Conservation (phyloP, 441 rosid genomes). For the Kokia cookei region DNA sequence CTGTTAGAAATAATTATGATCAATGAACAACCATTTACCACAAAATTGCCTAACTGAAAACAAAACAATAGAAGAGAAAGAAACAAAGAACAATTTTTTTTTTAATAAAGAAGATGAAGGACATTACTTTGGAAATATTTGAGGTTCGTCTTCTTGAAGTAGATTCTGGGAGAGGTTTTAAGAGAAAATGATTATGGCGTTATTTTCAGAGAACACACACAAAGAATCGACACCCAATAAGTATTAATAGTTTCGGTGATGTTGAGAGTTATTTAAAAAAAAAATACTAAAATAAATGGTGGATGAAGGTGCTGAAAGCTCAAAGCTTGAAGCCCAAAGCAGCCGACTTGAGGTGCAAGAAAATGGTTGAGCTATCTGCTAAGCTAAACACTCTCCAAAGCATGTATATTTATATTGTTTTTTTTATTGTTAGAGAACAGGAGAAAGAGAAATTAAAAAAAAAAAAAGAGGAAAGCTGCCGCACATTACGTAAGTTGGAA, state of each 20-base stretch:
- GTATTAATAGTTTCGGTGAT: neutral
- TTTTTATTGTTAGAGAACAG: neutral
- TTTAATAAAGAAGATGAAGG: slow-evolving; percentile 4
- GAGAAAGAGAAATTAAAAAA: neutral
- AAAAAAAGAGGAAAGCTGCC: neutral
- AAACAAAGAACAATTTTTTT: neutral
- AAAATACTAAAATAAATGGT: neutral
- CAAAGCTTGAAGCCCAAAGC: neutral
- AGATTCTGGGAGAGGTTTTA: slow-evolving; percentile 16
- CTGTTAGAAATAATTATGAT: neutral
- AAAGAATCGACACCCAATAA: neutral
- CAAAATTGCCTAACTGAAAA: neutral
- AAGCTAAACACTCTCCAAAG: neutral
- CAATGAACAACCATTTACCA: neutral
- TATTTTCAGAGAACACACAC: neutral
- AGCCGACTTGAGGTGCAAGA: slow-evolving; percentile 35
- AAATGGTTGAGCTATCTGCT: neutral
- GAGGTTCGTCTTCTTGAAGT: neutral
- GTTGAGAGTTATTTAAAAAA: neutral
- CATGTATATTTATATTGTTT: neutral
- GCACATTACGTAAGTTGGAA: slow-evolving; percentile 1
- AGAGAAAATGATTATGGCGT: neutral
- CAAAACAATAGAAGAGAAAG: neutral
- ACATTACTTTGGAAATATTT: slow-evolving; percentile 12
- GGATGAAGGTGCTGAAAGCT: neutral